phyloP scores from a whole-genome alignment of 139 green algal genomes.

The Zygnema circumcarinatum region DNA sequence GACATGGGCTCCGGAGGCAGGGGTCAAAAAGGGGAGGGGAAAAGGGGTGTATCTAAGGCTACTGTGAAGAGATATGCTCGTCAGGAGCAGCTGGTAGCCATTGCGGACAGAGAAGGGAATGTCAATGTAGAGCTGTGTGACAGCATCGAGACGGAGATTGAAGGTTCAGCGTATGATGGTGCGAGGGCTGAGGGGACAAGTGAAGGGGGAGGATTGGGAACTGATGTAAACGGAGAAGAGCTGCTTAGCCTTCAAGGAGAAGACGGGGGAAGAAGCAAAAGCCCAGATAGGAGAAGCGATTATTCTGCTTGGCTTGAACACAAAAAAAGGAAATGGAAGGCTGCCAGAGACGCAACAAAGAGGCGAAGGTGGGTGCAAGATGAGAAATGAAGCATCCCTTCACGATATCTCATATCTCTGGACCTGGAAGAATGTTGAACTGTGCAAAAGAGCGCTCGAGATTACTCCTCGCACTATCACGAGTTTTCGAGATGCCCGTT shows the following conservation, averaged over 20 bases:
- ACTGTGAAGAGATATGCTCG: background rate
- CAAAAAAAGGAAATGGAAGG: conserved; percentile 81
- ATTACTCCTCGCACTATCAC: too few species aligned
- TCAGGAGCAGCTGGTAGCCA: too few species aligned
- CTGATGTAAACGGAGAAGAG: background rate
- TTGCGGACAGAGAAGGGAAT: too few species aligned
- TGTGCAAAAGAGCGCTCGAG: too few species aligned
- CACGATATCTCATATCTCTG: too few species aligned
- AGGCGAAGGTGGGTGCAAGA: conserved; percentile 66
- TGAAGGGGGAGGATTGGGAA: background rate
- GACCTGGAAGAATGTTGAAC: too few species aligned
- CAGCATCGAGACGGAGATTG: too few species aligned
- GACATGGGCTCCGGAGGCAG: conserved; percentile 23
- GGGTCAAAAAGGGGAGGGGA: background rate
- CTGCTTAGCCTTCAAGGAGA: background rate
- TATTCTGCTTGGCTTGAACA: conserved; percentile 79
- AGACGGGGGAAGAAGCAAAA: conserved; percentile 10
- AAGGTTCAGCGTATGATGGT: conserved; percentile 1
- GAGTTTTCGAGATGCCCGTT: too few species aligned
- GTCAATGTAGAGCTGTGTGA: too few species aligned
- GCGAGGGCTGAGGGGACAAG: conserved; percentile 8
- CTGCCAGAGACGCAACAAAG: conserved; percentile 63
- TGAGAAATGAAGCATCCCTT: too few species aligned
- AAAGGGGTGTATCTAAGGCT: background rate
- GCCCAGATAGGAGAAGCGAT: conserved; percentile 63